A percentile compares a stretch with the other conserved stretches of the same genome.
These are phyloP conservation scores for Ustilago crameri DNA, from an alignment of 1,284 basidiomycete species.

Conservation along the genomic window DNA sequence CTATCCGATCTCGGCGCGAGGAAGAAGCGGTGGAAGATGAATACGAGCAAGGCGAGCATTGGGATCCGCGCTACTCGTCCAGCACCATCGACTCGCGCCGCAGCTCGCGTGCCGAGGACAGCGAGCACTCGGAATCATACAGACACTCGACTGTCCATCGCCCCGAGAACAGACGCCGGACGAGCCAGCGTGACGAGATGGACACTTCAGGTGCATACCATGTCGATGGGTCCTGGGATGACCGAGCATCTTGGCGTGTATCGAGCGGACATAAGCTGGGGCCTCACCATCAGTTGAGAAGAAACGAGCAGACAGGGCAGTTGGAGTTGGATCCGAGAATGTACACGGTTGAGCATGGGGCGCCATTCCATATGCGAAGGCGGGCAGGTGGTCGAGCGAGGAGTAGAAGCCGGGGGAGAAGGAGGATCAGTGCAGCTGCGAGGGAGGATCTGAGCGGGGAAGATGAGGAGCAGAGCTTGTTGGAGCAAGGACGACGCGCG, in stretches of 20 bases:
- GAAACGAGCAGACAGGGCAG: constrained; percentile 40
- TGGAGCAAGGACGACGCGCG: constrained; percentile 26
- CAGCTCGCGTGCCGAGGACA: constrained; percentile 22
- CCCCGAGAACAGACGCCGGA: constrained; percentile 19
- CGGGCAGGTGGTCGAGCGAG: constrained; percentile 2
- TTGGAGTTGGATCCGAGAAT: constrained; percentile 37
- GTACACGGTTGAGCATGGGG: constrained; percentile 37
- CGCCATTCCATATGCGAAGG: constrained; percentile 18
- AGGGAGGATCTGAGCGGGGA: not conserved
- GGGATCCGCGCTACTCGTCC: constrained; percentile 16
- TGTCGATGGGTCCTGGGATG: constrained; percentile 44
- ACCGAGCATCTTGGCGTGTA: constrained; percentile 46
- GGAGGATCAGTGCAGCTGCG: constrained; percentile 1
- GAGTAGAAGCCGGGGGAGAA: constrained; percentile 4
- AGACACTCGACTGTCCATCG: constrained; percentile 39
- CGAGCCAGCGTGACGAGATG: constrained; percentile 9
- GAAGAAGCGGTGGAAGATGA: constrained; percentile 23
- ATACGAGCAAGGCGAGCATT: constrained; percentile 41
- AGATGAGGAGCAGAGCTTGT: constrained; percentile 19
- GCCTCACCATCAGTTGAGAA: constrained; percentile 41
- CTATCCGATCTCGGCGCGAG: constrained; percentile 20
- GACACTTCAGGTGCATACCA: constrained; percentile 31
- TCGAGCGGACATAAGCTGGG: constrained; percentile 56
- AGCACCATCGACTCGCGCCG: constrained; percentile 19
- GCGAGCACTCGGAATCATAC: constrained; percentile 28